Conservation (phyloP, 345 rosid species). For the Ceriops tagal region DNA sequence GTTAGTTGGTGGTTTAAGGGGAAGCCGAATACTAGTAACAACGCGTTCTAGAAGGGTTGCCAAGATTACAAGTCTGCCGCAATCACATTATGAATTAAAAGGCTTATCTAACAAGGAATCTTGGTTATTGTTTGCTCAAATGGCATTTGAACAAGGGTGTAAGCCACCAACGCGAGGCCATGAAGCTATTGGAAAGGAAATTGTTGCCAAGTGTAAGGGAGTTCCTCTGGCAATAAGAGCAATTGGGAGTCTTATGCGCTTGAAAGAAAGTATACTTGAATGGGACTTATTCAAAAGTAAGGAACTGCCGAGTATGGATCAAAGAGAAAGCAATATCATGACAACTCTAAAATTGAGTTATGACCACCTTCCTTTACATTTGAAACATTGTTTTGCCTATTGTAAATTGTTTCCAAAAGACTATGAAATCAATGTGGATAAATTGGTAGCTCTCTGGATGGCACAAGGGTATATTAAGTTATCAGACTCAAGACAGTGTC, state of each 20-base stretch:
- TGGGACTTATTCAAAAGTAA: conserved; percentile 14
- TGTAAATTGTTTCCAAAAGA: conserved; percentile 30
- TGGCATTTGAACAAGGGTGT: no score
- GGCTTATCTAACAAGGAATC: no score
- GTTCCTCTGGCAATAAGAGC: no score
- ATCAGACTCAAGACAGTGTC: no score
- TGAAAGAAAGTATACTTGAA: conserved; percentile 5
- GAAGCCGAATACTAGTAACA: conserved; percentile 24
- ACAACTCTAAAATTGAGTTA: conserved; percentile 24
- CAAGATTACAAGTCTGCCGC: not conserved
- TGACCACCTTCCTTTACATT: conserved; percentile 20
- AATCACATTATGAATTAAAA: no score
- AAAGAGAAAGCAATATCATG: conserved; percentile 1
- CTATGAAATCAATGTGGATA: not conserved
- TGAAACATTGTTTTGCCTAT: conserved; percentile 31
- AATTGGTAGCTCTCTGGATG: not conserved
- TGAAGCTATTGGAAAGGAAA: no score
- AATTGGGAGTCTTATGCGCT: conserved; percentile 9
- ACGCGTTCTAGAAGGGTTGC: conserved; percentile 22
- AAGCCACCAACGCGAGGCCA: no score
- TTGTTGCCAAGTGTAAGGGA: no score
- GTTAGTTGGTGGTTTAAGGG: conserved; percentile 8
- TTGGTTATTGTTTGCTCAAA: no score
- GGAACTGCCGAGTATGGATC: not conserved
- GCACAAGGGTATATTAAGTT: no score